Evolutionary conservation across 1,139 yeast species (phyloP).

Genomic region (Magnusiomyces ingens): DNA sequence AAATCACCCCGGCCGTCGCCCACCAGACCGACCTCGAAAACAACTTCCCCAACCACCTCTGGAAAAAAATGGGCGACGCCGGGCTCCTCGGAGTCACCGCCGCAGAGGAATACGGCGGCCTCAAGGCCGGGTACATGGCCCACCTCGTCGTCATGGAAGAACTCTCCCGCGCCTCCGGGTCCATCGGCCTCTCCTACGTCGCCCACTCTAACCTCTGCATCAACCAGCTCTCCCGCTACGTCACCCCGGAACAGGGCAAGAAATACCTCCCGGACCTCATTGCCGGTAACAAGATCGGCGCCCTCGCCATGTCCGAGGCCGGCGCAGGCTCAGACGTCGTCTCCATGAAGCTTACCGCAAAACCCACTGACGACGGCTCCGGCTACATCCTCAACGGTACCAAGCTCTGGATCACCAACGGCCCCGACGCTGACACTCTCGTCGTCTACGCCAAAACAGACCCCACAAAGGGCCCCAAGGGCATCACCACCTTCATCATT

Average conservation of each 20-base stretch:
- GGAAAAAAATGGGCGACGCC: slow-evolving; percentile 33
- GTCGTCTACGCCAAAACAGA: slow-evolving; percentile 35
- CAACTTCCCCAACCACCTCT: slow-evolving; percentile 31
- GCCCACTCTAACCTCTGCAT: slow-evolving; percentile 34
- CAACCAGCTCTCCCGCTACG: slow-evolving; percentile 30
- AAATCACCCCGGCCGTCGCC: slow-evolving; percentile 29
- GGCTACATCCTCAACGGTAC: slow-evolving; percentile 33
- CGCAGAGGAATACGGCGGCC: slow-evolving; percentile 31
- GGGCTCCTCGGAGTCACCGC: slow-evolving; percentile 34
- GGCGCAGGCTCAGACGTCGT: slow-evolving; percentile 34
- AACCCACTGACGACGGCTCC: slow-evolving; percentile 26
- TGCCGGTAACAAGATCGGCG: slow-evolving; percentile 30
- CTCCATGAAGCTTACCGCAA: slow-evolving; percentile 30
- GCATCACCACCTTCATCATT: slow-evolving; percentile 32
- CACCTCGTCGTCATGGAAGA: slow-evolving; percentile 34
- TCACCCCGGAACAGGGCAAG: slow-evolving; percentile 27
- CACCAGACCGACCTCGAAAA: slow-evolving; percentile 27
- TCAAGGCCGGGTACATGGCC: slow-evolving; percentile 31
- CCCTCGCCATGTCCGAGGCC: slow-evolving; percentile 34
- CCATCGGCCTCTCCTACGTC: slow-evolving; percentile 32
- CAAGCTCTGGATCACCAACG: slow-evolving; percentile 36
- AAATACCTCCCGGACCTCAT: slow-evolving; percentile 31
- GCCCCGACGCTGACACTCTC: slow-evolving; percentile 32
- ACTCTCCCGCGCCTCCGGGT: slow-evolving; percentile 30
- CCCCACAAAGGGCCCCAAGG: slow-evolving; percentile 29